Evolutionary conservation across 176 grass and related monocot genomes (phyloP).

Genomic region (Oryza brachyantha): DNA sequence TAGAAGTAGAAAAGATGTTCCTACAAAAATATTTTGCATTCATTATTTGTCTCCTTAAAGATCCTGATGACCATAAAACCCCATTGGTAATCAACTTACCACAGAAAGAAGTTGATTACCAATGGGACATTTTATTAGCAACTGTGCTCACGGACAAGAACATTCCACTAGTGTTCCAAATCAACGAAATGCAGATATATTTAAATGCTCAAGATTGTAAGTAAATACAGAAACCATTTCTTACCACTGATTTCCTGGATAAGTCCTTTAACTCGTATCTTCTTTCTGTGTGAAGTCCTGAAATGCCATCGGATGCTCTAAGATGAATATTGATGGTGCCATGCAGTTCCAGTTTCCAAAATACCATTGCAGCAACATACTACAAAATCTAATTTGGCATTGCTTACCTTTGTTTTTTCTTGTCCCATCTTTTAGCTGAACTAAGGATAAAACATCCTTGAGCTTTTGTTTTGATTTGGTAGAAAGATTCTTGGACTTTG

Average conservation of each 20-base stretch:
- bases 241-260: conserved; percentile 24
- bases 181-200: background rate
- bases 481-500: conserved; percentile 20
- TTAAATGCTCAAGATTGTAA: background rate
- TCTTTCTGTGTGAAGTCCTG: conserved; percentile 16
- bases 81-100: too few species aligned
- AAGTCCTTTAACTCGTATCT: conserved; percentile 28
- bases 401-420: conserved; percentile 14
- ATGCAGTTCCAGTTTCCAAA: background rate
- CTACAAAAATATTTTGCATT: too few species aligned
- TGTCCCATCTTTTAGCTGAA: conserved; percentile 4
- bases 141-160: background rate
- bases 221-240: background rate
- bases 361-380: background rate
- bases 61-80: too few species aligned
- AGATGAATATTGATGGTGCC: background rate
- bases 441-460: background rate
- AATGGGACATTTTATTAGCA: background rate
- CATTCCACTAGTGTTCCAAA: background rate
- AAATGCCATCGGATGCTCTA: conserved; percentile 6
- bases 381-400: background rate
- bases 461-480: conserved; percentile 39
- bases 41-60: too few species aligned
- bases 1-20: too few species aligned
- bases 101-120: background rate